Conservation (phyloP, 208 protist species). For the Leishmania braziliensis region DNA sequence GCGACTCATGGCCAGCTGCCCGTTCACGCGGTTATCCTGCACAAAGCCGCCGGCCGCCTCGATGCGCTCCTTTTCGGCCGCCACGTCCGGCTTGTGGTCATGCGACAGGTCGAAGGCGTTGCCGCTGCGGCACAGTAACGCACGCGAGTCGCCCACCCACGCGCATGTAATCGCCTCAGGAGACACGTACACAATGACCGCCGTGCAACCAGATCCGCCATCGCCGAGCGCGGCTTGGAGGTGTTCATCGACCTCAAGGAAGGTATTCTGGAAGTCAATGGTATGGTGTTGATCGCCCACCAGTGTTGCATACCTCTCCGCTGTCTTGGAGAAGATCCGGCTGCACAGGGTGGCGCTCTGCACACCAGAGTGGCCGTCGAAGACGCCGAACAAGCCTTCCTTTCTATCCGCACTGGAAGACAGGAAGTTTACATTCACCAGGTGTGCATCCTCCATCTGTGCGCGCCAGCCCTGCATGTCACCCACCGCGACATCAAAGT, state of each 20-base stretch:
- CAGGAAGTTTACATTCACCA: constrained; percentile 66
- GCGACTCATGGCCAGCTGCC: constrained; percentile 93
- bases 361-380: constrained; percentile 87
- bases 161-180: constrained; percentile 78
- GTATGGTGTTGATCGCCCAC: constrained; percentile 16
- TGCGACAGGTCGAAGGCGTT: constrained; percentile 76
- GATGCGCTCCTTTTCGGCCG: constrained; percentile 82
- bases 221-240: constrained; percentile 32
- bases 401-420: constrained; percentile 29
- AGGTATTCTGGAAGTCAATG: constrained; percentile 72
- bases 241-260: constrained; percentile 69
- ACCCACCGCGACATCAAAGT: constrained; percentile 79
- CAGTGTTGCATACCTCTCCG: constrained; percentile 34
- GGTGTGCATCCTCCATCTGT: constrained; percentile 88
- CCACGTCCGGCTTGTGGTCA: constrained; percentile 93
- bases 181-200: constrained; percentile 73
- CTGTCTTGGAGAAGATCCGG: constrained; percentile 36
- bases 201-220: constrained; percentile 73
- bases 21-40: constrained; percentile 93
- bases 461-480: constrained; percentile 91
- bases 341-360: constrained; percentile 47
- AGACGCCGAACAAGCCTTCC: constrained; percentile 83
- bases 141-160: constrained; percentile 93
- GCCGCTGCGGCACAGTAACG: constrained; percentile 82
- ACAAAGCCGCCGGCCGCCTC: constrained; percentile 85